A percentile compares a stretch with the other conserved stretches of the same genome.
These are phyloP conservation scores for Trichoderma simmonsii DNA, from an alignment of 2,329 filamentous ascomycete genomes.

Conservation along the genomic window DNA sequence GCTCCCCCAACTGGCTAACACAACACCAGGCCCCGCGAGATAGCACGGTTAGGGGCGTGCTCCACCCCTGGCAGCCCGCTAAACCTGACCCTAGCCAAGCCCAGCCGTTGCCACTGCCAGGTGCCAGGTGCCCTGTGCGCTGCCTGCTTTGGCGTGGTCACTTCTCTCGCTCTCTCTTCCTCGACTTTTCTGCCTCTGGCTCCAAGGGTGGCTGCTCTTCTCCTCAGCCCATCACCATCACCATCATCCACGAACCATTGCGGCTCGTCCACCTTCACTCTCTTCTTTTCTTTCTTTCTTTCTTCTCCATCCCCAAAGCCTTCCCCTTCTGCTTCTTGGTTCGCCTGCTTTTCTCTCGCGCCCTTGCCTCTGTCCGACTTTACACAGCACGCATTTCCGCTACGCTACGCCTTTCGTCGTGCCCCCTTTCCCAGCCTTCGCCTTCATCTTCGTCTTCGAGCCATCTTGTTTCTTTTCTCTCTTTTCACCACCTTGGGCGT, in stretches of 20 bases:
- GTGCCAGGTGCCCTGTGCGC: constrained; percentile 12
- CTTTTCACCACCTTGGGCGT: constrained; percentile 26
- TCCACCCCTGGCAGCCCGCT: constrained; percentile 18
- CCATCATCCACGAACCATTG: constrained; percentile 14
- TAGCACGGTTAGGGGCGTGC: constrained; percentile 18
- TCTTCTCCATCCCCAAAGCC: constrained; percentile 25
- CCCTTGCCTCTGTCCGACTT: constrained; percentile 24
- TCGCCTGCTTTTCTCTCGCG: constrained; percentile 26
- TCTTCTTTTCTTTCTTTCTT: constrained; percentile 29
- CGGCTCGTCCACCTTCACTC: constrained; percentile 22
- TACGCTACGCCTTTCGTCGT: constrained; percentile 21
- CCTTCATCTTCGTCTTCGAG: constrained; percentile 24
- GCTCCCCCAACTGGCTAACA: constrained; percentile 3
- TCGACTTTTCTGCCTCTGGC: constrained; percentile 16
- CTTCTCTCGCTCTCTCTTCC: constrained; percentile 16
- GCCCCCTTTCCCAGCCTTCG: constrained; percentile 34
- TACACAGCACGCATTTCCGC: constrained; percentile 21
- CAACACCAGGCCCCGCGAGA: constrained; percentile 16
- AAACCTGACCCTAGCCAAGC: constrained; percentile 19
- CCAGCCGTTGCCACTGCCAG: constrained; percentile 21
- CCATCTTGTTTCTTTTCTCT: constrained; percentile 22
- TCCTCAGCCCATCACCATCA: constrained; percentile 18
- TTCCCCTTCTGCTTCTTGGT: constrained; percentile 30
- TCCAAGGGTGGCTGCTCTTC: constrained; percentile 12
- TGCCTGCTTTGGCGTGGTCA: constrained; percentile 12